Base-by-base conservation (phyloP, 148 eudicot genomes). In the Vaccinium macrocarpon region DNA sequence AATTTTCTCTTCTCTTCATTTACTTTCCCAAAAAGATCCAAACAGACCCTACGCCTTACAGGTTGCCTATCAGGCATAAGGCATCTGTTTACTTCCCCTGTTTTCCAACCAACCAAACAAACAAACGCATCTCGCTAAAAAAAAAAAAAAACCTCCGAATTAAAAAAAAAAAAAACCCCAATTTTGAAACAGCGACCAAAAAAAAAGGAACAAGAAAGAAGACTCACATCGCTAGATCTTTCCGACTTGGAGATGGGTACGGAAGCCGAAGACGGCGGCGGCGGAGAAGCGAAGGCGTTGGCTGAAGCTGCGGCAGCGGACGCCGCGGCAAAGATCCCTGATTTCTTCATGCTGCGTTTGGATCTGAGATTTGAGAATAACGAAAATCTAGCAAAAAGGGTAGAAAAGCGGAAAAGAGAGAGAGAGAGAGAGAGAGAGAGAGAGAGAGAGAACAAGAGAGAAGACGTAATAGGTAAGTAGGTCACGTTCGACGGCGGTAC, bases 241-340 rank as follows among this genome's bases (percentile, higher is more conserved):
- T 71, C 49, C 10, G 78, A 50, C 8, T 42, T 52, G 51, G 66
- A 8, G 50, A 71, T 71, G 66, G 61, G 11, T 1, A 15, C 23
- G 23, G 25, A 11, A 25, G 46, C 46, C 55, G 78, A 51, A 72
- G 77, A 70, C 8, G 29, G 18, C 8, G 18, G 18, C 15, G 84
- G 5, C 27, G 78, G 18, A n/a, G 78, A 82, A 51, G 62, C 72
- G 48, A 53, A 5, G 29, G 78, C 78, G 18, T 78, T 12, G 78
- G 78, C 59, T 7, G 84, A 50, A 49, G 84, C 84, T n/a, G 50
- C 78, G 48, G 84, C 84, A 46, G 72, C 78, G 49, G 77, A 82
- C 4, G 84, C 78, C 78, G 68, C 78, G 18, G 84, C 78, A 0
- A 72, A 8, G 84, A 71, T 13, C 32, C 78, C 84, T 53, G 77